Conservation (phyloP, 1,284 basidiomycete genomes). For the Phlebopus sp. region DNA sequence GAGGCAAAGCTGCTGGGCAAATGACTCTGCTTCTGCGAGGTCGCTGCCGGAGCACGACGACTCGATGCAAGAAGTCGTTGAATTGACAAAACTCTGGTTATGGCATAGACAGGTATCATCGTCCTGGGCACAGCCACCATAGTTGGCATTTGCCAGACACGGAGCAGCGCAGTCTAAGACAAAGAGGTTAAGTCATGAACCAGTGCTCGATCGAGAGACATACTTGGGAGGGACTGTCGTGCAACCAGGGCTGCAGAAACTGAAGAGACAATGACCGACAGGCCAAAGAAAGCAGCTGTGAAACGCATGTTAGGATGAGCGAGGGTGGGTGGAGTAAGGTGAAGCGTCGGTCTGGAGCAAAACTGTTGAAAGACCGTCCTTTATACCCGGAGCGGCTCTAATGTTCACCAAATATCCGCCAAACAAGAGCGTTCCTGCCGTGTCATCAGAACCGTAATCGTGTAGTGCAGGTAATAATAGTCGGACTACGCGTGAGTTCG, state of each 20-base stretch:
- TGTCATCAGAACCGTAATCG: neutral
- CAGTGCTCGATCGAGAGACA: conserved; percentile 10
- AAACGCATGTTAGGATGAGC: conserved; percentile 48
- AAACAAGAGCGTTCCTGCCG: conserved; percentile 6
- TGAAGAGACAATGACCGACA: conserved; percentile 39
- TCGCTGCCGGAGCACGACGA: conserved; percentile 45
- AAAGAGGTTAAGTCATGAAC: neutral
- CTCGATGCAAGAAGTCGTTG: conserved; percentile 47
- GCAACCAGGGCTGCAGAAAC: conserved; percentile 35
- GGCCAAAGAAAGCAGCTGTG: conserved; percentile 42
- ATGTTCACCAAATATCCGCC: conserved; percentile 1
- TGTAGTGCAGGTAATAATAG: neutral
- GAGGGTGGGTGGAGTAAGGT: conserved; percentile 12
- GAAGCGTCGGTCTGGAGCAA: conserved; percentile 2
- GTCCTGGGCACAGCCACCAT: conserved; percentile 38
- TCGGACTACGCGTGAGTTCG: neutral
- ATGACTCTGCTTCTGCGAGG: conserved; percentile 42
- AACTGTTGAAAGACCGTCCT: neutral
- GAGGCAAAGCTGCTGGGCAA: conserved; percentile 45
- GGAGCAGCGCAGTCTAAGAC: conserved; percentile 44
- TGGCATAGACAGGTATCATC: conserved; percentile 57
- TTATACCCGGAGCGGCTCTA: neutral
- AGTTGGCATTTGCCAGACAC: conserved; percentile 44
- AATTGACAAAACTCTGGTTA: conserved; percentile 41
- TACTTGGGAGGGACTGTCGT: conserved; percentile 42